These are phyloP conservation scores for Pestalotiopsis sp. DNA, from an alignment of 2,329 filamentous ascomycete species.

Conservation along the genomic window DNA sequence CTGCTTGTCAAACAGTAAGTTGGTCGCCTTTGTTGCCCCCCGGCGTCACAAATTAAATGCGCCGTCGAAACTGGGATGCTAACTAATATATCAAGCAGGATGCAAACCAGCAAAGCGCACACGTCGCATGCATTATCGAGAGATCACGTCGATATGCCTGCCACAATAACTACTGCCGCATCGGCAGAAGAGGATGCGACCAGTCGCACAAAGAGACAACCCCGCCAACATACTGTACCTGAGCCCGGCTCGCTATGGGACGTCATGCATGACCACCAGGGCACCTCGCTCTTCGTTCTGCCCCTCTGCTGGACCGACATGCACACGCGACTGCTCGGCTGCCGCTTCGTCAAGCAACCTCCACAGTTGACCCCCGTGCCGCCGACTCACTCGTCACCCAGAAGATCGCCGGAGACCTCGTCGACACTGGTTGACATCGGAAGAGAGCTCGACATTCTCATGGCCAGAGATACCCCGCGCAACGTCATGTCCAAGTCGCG, in stretches of 20 bases:
- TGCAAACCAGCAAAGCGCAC: background rate
- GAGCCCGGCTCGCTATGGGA: slow-evolving; percentile 54
- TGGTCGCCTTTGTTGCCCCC: background rate
- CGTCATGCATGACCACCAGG: slow-evolving; percentile 50
- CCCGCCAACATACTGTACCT: slow-evolving; percentile 39
- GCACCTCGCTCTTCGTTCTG: slow-evolving; percentile 50
- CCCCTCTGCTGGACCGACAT: slow-evolving; percentile 60
- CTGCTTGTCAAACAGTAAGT: slow-evolving; percentile 3
- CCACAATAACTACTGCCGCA: slow-evolving; percentile 13
- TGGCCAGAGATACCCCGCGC: slow-evolving; percentile 35
- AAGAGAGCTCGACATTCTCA: slow-evolving; percentile 44
- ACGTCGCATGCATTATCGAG: background rate
- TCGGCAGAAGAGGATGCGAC: background rate
- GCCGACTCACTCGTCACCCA: slow-evolving; percentile 35
- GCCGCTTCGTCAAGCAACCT: slow-evolving; percentile 45
- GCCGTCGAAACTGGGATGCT: background rate
- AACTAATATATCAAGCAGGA: background rate
- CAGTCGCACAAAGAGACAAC: slow-evolving; percentile 27
- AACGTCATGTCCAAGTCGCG: slow-evolving; percentile 37
- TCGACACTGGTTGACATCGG: slow-evolving; percentile 44
- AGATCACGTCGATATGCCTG: slow-evolving; percentile 6
- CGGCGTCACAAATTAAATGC: background rate
- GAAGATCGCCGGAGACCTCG: slow-evolving; percentile 41
- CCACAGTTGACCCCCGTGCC: slow-evolving; percentile 45
- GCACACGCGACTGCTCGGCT: slow-evolving; percentile 51